Percentiles rank a stretch among this genome's conserved stretches.
Conservation (phyloP, 2,329 filamentous ascomycete genomes). For the Diaporthe batatas region DNA sequence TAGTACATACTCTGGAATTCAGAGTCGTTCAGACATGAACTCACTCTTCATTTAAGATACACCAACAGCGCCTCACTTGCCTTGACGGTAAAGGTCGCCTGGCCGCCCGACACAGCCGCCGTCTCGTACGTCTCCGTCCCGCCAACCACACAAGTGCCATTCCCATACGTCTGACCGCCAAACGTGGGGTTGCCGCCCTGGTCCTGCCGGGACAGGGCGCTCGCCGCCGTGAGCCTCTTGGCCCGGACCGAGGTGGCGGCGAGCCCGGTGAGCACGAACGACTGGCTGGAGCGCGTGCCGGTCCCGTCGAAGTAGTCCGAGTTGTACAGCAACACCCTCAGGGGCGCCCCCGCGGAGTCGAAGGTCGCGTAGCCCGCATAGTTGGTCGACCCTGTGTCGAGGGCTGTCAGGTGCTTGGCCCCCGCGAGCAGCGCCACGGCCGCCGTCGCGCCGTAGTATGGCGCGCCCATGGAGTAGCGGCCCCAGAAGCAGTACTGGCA, state of each 20-base stretch:
- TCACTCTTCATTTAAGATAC: constrained; percentile 53
- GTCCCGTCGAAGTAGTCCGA: constrained; percentile 57
- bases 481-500: constrained; percentile 65
- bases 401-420: constrained; percentile 57
- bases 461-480: constrained; percentile 61
- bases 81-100: constrained; percentile 51
- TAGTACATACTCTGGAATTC: background rate
- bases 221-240: constrained; percentile 60
- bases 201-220: constrained; percentile 59
- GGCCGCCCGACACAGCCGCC: constrained; percentile 50
- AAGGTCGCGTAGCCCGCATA: constrained; percentile 63
- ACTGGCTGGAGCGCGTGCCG: constrained; percentile 52
- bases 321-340: constrained; percentile 60
- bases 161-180: constrained; percentile 60
- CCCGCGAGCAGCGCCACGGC: constrained; percentile 60
- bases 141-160: constrained; percentile 59
- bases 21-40: background rate
- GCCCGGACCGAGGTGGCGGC: constrained; percentile 50
- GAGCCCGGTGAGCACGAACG: constrained; percentile 57
- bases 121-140: constrained; percentile 57
- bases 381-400: constrained; percentile 58
- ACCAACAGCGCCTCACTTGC: constrained; percentile 64
- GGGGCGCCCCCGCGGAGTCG: constrained; percentile 52
- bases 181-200: constrained; percentile 57
- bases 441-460: constrained; percentile 65